These are phyloP conservation scores for Suillus decipiens DNA, from an alignment of 768 basidiomycete genomes.

Conservation along the genomic window DNA sequence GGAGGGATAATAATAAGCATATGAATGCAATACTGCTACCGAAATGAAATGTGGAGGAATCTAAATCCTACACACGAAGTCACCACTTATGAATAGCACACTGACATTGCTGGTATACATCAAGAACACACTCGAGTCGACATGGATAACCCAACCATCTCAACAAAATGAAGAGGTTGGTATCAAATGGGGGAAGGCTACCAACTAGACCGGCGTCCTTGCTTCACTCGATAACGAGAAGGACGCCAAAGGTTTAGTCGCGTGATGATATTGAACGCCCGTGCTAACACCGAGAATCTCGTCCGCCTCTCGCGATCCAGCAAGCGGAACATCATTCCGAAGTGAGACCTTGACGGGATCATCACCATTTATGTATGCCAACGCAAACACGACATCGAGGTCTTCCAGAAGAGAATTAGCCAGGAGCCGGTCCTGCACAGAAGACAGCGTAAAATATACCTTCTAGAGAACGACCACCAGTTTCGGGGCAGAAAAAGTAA, in stretches of 20 bases:
- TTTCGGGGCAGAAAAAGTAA: constrained; percentile 17
- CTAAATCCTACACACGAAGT: too few species aligned
- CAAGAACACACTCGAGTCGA: too few species aligned
- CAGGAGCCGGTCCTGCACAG: neutral
- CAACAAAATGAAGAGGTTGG: too few species aligned
- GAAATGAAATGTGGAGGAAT: too few species aligned
- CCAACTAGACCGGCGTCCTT: neutral
- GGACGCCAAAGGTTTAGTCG: neutral
- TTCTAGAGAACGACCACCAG: constrained; percentile 15
- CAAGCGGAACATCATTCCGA: constrained; percentile 33
- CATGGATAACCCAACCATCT: too few species aligned
- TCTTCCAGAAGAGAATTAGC: constrained; percentile 23
- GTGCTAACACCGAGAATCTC: constrained; percentile 32
- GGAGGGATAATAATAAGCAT: too few species aligned
- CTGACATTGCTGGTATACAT: too few species aligned
- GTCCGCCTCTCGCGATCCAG: constrained; percentile 37
- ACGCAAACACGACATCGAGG: constrained; percentile 35
- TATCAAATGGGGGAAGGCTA: too few species aligned
- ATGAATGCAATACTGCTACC: too few species aligned
- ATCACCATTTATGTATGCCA: constrained; percentile 35
- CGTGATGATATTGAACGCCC: neutral
- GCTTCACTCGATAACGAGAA: neutral
- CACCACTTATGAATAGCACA: too few species aligned
- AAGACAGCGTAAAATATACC: neutral
- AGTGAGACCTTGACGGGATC: constrained; percentile 36